Percentiles rank a stretch among this genome's conserved stretches.
Evolutionary conservation across 768 basidiomycete genomes (phyloP).

Genomic region (Coprinopsis cinerea): DNA sequence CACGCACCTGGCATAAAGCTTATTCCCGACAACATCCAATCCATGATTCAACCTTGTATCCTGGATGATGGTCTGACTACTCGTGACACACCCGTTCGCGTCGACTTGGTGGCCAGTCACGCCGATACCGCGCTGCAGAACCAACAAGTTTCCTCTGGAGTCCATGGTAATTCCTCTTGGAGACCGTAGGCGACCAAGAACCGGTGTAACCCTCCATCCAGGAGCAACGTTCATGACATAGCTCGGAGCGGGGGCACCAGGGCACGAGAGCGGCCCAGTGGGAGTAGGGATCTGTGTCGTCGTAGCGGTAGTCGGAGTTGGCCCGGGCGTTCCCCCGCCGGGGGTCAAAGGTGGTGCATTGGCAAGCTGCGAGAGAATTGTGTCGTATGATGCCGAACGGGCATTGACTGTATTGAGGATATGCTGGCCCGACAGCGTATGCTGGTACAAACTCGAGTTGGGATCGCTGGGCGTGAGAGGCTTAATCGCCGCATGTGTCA

Average conservation of each 20-base stretch:
- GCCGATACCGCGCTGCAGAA: conserved; percentile 1
- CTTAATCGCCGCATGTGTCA: conserved; percentile 7
- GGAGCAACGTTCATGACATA: conserved; percentile 3
- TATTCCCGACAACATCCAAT: conserved; percentile 4
- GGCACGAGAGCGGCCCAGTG: too few relatives aligned
- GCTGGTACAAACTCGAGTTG: conserved; percentile 7
- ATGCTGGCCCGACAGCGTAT: conserved; percentile 6
- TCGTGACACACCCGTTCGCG: conserved; percentile 6
- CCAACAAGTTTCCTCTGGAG: not conserved
- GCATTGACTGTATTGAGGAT: conserved; percentile 4
- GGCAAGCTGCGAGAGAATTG: not conserved
- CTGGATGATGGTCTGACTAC: conserved; percentile 2
- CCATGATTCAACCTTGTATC: conserved; percentile 5
- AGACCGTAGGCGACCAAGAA: not conserved
- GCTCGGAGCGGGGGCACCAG: conserved; percentile 6
- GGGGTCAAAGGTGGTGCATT: conserved; percentile 3
- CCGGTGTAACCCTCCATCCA: conserved; percentile 1
- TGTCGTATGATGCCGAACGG: not conserved
- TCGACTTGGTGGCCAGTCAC: conserved; percentile 6
- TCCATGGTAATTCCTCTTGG: conserved; percentile 8
- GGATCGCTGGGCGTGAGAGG: conserved; percentile 1
- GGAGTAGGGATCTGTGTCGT: not conserved
- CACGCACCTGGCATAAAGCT: conserved; percentile 5
- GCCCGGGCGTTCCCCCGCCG: not conserved
- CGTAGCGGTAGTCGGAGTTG: not conserved